Percentiles rank a stretch among this genome's conserved stretches.
Conservation (phyloP, 192 early-diverging fungal species). For the Linnemannia hyalina region DNA sequence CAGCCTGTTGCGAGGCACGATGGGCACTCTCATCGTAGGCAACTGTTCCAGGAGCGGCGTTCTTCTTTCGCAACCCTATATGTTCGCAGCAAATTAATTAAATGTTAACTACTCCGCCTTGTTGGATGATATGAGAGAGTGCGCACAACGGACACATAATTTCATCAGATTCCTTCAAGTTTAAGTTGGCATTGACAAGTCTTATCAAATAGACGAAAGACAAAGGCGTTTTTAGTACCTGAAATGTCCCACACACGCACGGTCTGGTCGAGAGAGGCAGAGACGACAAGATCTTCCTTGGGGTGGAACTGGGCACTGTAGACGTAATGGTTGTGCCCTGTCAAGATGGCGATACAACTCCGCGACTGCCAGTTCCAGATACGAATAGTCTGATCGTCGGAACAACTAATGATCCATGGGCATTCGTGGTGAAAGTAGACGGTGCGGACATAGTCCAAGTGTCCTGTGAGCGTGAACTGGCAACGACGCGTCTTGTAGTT, state of each 20-base stretch:
- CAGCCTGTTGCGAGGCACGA: slow-evolving; percentile 76
- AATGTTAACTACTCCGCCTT: no score
- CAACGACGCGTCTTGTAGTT: slow-evolving; percentile 97
- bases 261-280: slow-evolving; percentile 94
- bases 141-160: neutral
- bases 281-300: slow-evolving; percentile 96
- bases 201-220: neutral
- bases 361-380: slow-evolving; percentile 99
- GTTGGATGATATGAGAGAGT: no score
- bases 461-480: slow-evolving; percentile 95
- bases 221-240: slow-evolving; percentile 54
- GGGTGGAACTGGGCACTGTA: slow-evolving; percentile 99
- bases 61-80: slow-evolving; percentile 70
- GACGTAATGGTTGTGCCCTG: slow-evolving; percentile 98
- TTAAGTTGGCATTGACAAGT: no score
- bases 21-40: slow-evolving; percentile 62
- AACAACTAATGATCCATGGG: slow-evolving; percentile 96
- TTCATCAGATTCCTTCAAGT: neutral
- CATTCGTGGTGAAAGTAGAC: slow-evolving; percentile 96
- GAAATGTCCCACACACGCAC: slow-evolving; percentile 99
- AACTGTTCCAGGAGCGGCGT: slow-evolving; percentile 71
- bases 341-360: slow-evolving; percentile 95
- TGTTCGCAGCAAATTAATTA: neutral
- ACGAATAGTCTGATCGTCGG: slow-evolving; percentile 98
- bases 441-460: slow-evolving; percentile 97